Evolutionary conservation across 306 rosid genomes (phyloP), one percentile per base, ranked within the genome.

Genomic region (Lathyrus aphaca): DNA sequence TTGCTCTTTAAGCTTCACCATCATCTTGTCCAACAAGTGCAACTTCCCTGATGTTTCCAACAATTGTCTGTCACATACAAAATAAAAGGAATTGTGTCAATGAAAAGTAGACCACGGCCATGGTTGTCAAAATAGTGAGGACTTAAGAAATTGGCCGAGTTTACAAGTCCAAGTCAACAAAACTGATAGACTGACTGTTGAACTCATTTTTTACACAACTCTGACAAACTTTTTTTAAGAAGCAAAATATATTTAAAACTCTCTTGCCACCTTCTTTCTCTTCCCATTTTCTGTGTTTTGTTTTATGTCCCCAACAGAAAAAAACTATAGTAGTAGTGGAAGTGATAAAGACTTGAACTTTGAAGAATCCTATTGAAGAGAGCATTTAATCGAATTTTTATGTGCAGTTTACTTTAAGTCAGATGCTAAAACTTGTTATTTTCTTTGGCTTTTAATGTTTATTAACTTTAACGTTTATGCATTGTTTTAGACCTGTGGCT

Each of bases 1-100:
- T 89, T 95, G 97, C 78, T 95, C 95, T 77, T 80, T 89, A 68
- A 95, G 99, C 75, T 82, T 95, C 74, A 89, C 95, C 97, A 95
- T 84, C 99, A 95, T 86, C 83, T 95, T 95, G 86, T 95, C 95
- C 84, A 95, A 80, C 72, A 95, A 87, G 54, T 91, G 96, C 88
- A 95, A 68, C 84, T 95, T 95, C 71, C 99, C 99, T 19, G 99
- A 95, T 75, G 99, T 46, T 77, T 95, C 99, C 77, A 95, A 23
- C n/a, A 91, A 89, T 69, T 91, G 99, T 69, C 99, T 95, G 87
- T 69, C 80, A 77, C 53, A 59, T 40, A 64, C 69, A 79, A 73
- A 68, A 25, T 57, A 69, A 78, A 71, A 42, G 43, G 18, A 17
- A 55, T 23, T 37, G 53, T 30, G 40, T 14, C 53, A 49, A 39